These are phyloP conservation scores for Lippia alba DNA, from an alignment of 305 asterid species.

Conservation along the genomic window DNA sequence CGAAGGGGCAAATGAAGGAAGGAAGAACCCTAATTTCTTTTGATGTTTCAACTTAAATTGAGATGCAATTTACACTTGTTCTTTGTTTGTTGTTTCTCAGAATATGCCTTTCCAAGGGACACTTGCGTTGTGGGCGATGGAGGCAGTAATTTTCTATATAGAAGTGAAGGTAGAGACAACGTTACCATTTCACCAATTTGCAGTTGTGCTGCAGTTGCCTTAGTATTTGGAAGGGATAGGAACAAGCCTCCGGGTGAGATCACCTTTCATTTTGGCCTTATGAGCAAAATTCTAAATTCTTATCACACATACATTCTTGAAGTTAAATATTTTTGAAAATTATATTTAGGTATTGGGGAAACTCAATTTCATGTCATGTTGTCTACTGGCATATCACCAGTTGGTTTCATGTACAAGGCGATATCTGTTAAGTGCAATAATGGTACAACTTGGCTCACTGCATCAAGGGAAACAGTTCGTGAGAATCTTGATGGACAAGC, in stretches of 20 bases:
- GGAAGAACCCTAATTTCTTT: slow-evolving; percentile 6
- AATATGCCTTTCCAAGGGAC: slow-evolving; percentile 65
- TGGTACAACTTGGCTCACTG: slow-evolving; percentile 68
- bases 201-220: slow-evolving; percentile 59
- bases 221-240: slow-evolving; percentile 64
- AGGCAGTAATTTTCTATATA: slow-evolving; percentile 51
- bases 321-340: not conserved
- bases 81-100: slow-evolving; percentile 47
- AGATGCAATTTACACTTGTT: slow-evolving; percentile 16
- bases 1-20: slow-evolving; percentile 9
- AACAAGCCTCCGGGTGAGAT: slow-evolving; percentile 63
- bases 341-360: slow-evolving; percentile 64
- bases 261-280: slow-evolving; percentile 24
- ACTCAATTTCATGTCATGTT: slow-evolving; percentile 65
- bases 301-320: slow-evolving; percentile 3
- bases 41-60: slow-evolving; percentile 13
- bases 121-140: slow-evolving; percentile 82
- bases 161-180: slow-evolving; percentile 38
- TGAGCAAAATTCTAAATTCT: not conserved
- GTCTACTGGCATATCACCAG: slow-evolving; percentile 69
- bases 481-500: slow-evolving; percentile 74
- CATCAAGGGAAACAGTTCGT: slow-evolving; percentile 53
- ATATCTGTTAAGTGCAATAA: slow-evolving; percentile 53
- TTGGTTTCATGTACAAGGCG: slow-evolving; percentile 70
- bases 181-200: slow-evolving; percentile 14